phyloP scores from a whole-genome alignment of 257 asterid genomes.

The Ophiorrhiza pumila region DNA sequence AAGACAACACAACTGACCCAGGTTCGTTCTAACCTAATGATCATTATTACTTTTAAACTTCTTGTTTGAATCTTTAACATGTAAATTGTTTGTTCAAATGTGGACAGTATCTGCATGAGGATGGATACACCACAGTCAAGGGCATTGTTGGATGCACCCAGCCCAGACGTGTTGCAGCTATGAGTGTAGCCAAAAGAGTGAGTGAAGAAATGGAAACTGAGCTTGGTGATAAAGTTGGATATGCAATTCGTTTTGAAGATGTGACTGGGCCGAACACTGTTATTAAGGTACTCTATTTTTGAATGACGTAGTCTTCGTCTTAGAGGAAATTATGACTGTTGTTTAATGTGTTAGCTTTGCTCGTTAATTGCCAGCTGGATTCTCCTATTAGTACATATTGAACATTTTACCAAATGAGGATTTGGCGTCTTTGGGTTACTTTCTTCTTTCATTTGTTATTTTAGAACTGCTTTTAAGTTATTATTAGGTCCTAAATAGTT shows the following conservation, averaged over 20 bases:
- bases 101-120: slow-evolving; percentile 88
- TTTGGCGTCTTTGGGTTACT: background rate
- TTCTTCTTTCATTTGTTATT: background rate
- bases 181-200: slow-evolving; percentile 99
- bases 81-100: slow-evolving; percentile 11
- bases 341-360: background rate
- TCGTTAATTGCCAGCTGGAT: background rate
- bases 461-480: background rate
- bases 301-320: background rate
- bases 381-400: background rate
- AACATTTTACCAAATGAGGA: too few relatives aligned
- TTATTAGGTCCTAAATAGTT: background rate
- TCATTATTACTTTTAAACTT: background rate
- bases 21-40: slow-evolving; percentile 39
- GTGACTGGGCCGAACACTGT: slow-evolving; percentile 90
- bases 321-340: background rate
- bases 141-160: slow-evolving; percentile 94
- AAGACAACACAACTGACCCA: slow-evolving; percentile 96
- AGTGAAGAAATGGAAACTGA: slow-evolving; percentile 98
- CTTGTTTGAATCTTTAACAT: background rate
- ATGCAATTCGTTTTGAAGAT: slow-evolving; percentile 96
- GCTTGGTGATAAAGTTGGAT: slow-evolving; percentile 88
- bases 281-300: slow-evolving; percentile 55
- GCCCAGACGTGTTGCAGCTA: slow-evolving; percentile 99
- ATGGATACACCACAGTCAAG: slow-evolving; percentile 69